Conservation (phyloP, 768 basidiomycete genomes). For the Tricholoma bakamatsutake region DNA sequence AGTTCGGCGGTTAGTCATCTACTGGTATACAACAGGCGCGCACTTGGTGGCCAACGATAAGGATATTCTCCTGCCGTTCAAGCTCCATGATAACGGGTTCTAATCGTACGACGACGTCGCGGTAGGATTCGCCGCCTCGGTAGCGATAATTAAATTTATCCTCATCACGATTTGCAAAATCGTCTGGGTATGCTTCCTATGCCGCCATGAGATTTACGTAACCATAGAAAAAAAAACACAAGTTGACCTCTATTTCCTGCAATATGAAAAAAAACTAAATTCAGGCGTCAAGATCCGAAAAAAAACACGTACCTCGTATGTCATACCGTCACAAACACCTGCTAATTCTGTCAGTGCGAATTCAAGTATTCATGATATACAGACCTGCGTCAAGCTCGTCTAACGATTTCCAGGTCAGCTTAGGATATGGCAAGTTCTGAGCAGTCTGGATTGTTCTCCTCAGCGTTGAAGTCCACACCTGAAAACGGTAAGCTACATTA, state of each 20-base stretch:
- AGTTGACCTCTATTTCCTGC: constrained; percentile 81
- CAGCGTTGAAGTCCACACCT: constrained; percentile 99
- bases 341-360: not conserved
- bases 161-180: constrained; percentile 96
- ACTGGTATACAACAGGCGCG: constrained; percentile 9
- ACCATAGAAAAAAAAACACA: not conserved
- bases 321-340: constrained; percentile 99
- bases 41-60: constrained; percentile 95
- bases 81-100: constrained; percentile 99
- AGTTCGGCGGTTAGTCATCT: constrained; percentile 1
- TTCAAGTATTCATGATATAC: not conserved
- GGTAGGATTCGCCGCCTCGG: constrained; percentile 94
- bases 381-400: constrained; percentile 94
- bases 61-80: constrained; percentile 94
- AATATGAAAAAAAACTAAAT: not conserved
- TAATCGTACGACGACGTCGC: constrained; percentile 90
- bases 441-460: constrained; percentile 91
- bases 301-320: constrained; percentile 58
- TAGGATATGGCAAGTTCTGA: constrained; percentile 72
- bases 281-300: not conserved
- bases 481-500: constrained; percentile 2
- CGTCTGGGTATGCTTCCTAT: constrained; percentile 92
- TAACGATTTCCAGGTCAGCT: constrained; percentile 97
- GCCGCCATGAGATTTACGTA: not conserved
- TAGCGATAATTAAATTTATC: constrained; percentile 99